Conservation (phyloP, 2,329 filamentous ascomycete genomes). For the Teratosphaeria epicoccoides region DNA sequence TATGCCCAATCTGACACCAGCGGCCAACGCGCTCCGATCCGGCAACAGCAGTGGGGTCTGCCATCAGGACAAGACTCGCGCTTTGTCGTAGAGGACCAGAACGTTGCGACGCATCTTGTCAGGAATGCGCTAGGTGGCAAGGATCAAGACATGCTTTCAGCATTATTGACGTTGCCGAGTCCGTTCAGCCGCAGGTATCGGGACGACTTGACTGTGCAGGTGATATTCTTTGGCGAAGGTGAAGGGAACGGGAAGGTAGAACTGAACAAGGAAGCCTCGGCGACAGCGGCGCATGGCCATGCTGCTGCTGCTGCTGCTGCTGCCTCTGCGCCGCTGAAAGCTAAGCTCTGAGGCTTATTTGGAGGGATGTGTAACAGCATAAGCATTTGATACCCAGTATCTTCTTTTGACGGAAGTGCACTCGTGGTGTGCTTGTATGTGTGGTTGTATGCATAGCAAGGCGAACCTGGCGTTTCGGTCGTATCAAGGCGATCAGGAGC, state of each 20-base stretch:
- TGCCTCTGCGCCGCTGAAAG: neutral
- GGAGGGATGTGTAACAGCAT: neutral
- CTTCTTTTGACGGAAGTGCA: neutral
- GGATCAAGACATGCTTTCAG: constrained; percentile 87
- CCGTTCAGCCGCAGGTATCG: constrained; percentile 87
- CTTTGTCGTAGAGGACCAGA: constrained; percentile 93
- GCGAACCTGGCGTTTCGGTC: neutral
- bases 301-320: neutral
- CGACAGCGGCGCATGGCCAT: constrained; percentile 27
- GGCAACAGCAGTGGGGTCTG: constrained; percentile 83
- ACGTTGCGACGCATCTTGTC: constrained; percentile 89
- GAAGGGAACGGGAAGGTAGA: constrained; percentile 65
- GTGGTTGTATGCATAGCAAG: neutral
- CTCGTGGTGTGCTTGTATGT: neutral
- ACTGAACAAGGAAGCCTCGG: constrained; percentile 79
- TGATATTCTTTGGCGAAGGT: constrained; percentile 92
- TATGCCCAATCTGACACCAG: constrained; percentile 37
- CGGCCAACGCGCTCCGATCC: constrained; percentile 78
- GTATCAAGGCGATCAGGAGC: neutral
- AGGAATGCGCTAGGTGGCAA: constrained; percentile 89
- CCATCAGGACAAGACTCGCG: constrained; percentile 60
- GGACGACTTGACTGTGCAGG: constrained; percentile 92
- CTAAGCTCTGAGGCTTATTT: neutral
- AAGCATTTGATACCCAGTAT: neutral
- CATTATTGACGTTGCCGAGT: constrained; percentile 78